Evolutionary conservation across 805 yeast species (phyloP), one percentile per base, ranked within the genome.

Genomic region (Sugiyamaella lignohabitans): DNA sequence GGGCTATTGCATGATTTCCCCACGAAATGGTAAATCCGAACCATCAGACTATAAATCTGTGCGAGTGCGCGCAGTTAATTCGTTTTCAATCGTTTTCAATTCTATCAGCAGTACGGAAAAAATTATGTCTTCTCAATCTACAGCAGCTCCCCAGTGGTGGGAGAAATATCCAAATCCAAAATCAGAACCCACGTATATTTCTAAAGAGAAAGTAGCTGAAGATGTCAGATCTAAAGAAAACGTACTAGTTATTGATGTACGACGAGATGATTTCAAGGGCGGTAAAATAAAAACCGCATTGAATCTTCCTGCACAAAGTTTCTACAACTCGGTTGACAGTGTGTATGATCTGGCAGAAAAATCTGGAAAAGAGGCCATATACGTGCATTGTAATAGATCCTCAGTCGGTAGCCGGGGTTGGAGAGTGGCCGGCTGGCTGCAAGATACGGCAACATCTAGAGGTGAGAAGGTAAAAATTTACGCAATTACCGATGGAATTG

Each of bases 211-310:
- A 8, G 27, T 38, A 8, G 41, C 17, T 17, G 41, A 8, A 8
- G 21, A 38, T 8, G 41, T 23, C 14, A 27, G 14, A 38, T 21
- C 23, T 5, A 23, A 38, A 21, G 5, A 5, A 38, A 14, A 38
- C 30, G 11, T 10, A 21, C 10, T 20, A 38, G 29, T 38, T 10
- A 5, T 38, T 19, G 41, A 38, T 38, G 27, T 38, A 5, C 43
- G 60, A 18, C 48, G 55, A 34, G 55, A 45, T 24, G 60, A 56
- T 40, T 56, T 49, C 45, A 35, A 47, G 22, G 60, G 60, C 14
- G 60, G 60, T 18, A 50, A 52, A 14, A 55, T 56, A 45, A 48
- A 52, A 38, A 56, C 55, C 2, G 54, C 60, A 14, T 38, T 56
- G 21, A 54, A 56, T 45, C 35, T 54, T 8, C 58, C 58, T 24